Evolutionary conservation across 139 green algal genomes (phyloP).

Genomic region (Coelastrella sp.): DNA sequence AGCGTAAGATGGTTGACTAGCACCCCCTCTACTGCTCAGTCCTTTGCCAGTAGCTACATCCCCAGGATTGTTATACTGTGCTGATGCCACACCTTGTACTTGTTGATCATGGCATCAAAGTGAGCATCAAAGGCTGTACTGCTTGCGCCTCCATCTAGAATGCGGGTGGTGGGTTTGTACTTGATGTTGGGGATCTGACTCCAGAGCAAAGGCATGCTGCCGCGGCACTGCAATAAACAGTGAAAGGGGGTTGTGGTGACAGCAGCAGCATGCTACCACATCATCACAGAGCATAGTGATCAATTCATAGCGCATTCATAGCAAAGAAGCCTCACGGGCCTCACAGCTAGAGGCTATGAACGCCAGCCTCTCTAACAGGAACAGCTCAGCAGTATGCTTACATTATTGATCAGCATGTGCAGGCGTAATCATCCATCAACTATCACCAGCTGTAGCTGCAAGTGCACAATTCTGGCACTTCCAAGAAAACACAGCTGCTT

Average conservation of each 20-base stretch:
- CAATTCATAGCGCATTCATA: no score
- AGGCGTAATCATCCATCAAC: no score
- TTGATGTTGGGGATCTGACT: conserved; percentile 90
- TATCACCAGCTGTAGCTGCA: no score
- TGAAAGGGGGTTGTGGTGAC: neutral
- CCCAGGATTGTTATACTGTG: neutral
- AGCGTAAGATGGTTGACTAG: no score
- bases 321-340: no score
- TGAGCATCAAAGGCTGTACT: conserved; percentile 56
- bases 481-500: no score
- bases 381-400: no score
- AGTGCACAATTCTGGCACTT: no score
- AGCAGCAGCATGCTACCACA: neutral
- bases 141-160: conserved; percentile 39
- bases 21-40: neutral
- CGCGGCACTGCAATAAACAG: conserved; percentile 64
- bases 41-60: neutral
- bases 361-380: no score
- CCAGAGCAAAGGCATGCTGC: conserved; percentile 91
- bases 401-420: no score
- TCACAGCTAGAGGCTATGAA: no score
- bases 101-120: conserved; percentile 47
- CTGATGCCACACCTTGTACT: conserved; percentile 59
- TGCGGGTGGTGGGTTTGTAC: conserved; percentile 90
- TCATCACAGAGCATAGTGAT: neutral